A percentile compares a stretch with the other conserved stretches of the same genome.
These are phyloP conservation scores for Bathelium albidoporum DNA, from an alignment of 495 filamentous ascomycete species.

Conservation along the genomic window DNA sequence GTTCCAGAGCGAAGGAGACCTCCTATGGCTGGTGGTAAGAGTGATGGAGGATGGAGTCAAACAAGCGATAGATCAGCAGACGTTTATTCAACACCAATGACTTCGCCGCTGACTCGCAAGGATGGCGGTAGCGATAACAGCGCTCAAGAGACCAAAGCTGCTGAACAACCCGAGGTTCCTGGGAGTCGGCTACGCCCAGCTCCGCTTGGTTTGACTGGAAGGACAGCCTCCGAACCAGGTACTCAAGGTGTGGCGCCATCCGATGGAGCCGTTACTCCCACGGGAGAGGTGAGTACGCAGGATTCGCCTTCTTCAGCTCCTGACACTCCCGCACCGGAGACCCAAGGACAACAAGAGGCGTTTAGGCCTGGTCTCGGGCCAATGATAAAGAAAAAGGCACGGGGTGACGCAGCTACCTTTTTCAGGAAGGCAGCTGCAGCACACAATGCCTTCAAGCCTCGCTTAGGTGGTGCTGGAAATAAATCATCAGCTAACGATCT, in stretches of 20 bases:
- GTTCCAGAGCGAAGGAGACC: conserved; percentile 22
- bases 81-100: neutral
- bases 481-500: conserved; percentile 44
- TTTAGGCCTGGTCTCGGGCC: conserved; percentile 74
- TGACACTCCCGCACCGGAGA: neutral
- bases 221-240: neutral
- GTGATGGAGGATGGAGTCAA: conserved; percentile 13
- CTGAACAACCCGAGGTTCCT: neutral
- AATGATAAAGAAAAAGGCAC: conserved; percentile 76
- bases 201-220: neutral
- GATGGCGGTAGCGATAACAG: neutral
- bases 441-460: conserved; percentile 74
- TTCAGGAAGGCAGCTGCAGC: conserved; percentile 77
- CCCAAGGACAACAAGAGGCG: conserved; percentile 40
- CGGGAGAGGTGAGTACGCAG: conserved; percentile 6
- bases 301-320: conserved; percentile 4
- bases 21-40: conserved; percentile 16
- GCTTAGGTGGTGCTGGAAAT: conserved; percentile 71
- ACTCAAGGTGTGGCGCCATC: neutral
- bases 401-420: conserved; percentile 59
- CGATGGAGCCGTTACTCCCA: neutral
- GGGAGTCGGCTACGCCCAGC: neutral
- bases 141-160: neutral
- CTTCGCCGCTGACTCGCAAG: neutral
- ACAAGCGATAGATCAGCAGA: conserved; percentile 7